These are phyloP conservation scores for Diplogelasinospora grovesii DNA, from an alignment of 495 filamentous ascomycete species.

Conservation along the genomic window DNA sequence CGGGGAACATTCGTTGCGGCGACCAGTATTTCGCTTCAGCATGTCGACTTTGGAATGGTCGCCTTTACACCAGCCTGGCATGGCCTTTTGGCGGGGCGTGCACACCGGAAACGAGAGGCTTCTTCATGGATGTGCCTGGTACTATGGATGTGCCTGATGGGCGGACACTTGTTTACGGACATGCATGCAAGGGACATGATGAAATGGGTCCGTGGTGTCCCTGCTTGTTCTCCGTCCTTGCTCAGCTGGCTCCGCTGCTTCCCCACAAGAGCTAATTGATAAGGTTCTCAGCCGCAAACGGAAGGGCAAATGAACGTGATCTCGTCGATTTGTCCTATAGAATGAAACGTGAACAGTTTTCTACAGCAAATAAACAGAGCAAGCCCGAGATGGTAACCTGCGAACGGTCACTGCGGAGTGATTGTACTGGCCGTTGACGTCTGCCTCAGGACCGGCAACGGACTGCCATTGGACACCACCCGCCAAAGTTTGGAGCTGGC, in stretches of 20 bases:
- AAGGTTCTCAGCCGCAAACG: too few species aligned
- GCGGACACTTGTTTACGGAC: too few species aligned
- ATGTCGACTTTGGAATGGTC: not conserved
- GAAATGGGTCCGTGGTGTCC: too few species aligned
- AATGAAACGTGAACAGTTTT: conserved; percentile 27
- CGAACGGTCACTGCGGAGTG: conserved; percentile 8
- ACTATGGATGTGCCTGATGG: too few species aligned
- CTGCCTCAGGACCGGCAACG: conserved; percentile 4
- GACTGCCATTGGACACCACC: conserved; percentile 13
- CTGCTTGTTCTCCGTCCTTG: too few species aligned
- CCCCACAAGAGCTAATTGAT: too few species aligned
- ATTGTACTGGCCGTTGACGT: conserved; percentile 16
- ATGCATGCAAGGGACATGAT: too few species aligned
- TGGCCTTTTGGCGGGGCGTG: too few species aligned
- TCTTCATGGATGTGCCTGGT: too few species aligned
- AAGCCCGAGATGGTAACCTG: too few species aligned
- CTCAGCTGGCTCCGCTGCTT: too few species aligned
- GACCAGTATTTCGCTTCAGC: not conserved
- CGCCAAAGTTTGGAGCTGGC: conserved; percentile 14
- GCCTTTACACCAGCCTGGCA: not conserved
- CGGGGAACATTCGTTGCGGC: not conserved
- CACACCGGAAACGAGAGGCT: too few species aligned
- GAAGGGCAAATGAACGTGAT: conserved; percentile 15
- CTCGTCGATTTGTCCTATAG: conserved; percentile 24
- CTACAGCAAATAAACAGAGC: conserved; percentile 13